Conservation (phyloP, 352 stramenopile genomes). For the Phytophthora cryptogea region DNA sequence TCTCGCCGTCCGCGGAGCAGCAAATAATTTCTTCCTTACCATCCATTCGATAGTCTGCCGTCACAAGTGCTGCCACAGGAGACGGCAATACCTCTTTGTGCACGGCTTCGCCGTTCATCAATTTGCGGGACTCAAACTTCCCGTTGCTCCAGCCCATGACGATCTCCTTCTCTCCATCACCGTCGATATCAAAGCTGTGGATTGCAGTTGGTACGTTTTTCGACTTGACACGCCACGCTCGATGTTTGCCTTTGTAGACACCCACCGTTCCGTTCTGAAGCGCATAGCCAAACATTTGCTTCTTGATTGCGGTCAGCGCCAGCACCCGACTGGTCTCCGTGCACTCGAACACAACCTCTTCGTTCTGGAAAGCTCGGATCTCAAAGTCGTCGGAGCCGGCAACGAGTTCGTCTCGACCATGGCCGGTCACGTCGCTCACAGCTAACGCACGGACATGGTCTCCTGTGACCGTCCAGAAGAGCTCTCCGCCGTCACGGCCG, state of each 20-base stretch:
- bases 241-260: conserved; percentile 89
- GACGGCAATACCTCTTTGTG: conserved; percentile 80
- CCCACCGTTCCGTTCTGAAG: conserved; percentile 93
- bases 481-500: conserved; percentile 72
- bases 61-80: conserved; percentile 70
- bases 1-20: conserved; percentile 79
- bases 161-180: conserved; percentile 88
- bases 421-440: conserved; percentile 72
- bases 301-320: conserved; percentile 73
- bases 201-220: conserved; percentile 87
- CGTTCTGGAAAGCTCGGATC: conserved; percentile 87
- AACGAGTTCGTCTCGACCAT: conserved; percentile 80
- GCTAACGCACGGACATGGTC: conserved; percentile 89
- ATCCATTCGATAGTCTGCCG: conserved; percentile 89
- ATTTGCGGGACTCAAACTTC: conserved; percentile 77
- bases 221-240: conserved; percentile 92
- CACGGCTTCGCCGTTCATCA: conserved; percentile 84
- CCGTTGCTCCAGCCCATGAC: conserved; percentile 92
- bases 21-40: conserved; percentile 91
- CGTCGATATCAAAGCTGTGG: conserved; percentile 90
- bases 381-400: conserved; percentile 92
- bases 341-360: conserved; percentile 90
- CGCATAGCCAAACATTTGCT: conserved; percentile 84
- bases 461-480: conserved; percentile 93
- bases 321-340: conserved; percentile 86